These are phyloP conservation scores for Jackrogersella multiformis DNA, from an alignment of 495 filamentous ascomycete genomes.

Conservation along the genomic window DNA sequence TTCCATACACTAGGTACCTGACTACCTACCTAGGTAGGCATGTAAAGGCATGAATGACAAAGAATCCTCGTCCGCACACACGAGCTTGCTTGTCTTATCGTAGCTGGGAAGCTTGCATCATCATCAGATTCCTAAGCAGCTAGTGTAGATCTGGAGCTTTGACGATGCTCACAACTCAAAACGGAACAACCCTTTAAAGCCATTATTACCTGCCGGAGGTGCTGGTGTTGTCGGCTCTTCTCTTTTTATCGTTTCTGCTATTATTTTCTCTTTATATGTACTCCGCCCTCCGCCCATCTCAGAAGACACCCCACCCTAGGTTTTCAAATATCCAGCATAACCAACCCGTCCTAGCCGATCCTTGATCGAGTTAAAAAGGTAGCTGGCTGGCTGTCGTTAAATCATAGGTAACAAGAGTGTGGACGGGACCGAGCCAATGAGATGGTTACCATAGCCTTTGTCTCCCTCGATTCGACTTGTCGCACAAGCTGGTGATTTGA, in stretches of 20 bases:
- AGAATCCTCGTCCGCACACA: conserved; percentile 14
- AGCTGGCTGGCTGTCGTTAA: conserved; percentile 32
- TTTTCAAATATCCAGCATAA: conserved; percentile 35
- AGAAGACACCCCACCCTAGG: conserved; percentile 27
- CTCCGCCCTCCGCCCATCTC: conserved; percentile 20
- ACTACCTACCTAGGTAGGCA: too few relatives aligned
- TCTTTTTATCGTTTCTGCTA: conserved; percentile 27
- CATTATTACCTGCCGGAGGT: conserved; percentile 20
- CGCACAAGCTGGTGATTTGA: conserved; percentile 21
- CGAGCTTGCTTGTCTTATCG: conserved; percentile 17
- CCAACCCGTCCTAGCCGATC: conserved; percentile 40
- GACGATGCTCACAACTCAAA: conserved; percentile 27
- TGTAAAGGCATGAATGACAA: conserved; percentile 9
- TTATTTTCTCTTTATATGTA: conserved; percentile 26
- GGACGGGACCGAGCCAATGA: conserved; percentile 38
- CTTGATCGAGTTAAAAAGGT: conserved; percentile 48
- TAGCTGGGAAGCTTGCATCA: conserved; percentile 35
- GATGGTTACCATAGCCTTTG: conserved; percentile 27
- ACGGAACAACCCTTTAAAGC: neutral
- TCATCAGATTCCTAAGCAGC: conserved; percentile 27
- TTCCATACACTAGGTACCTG: too few relatives aligned
- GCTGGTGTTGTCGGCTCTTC: conserved; percentile 27
- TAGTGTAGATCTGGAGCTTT: conserved; percentile 34
- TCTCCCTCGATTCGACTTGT: conserved; percentile 33
- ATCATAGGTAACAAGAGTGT: conserved; percentile 21